Evolutionary conservation across 306 rosid genomes (phyloP), one percentile per base, ranked within the genome.

Genomic region (Morella rubra): DNA sequence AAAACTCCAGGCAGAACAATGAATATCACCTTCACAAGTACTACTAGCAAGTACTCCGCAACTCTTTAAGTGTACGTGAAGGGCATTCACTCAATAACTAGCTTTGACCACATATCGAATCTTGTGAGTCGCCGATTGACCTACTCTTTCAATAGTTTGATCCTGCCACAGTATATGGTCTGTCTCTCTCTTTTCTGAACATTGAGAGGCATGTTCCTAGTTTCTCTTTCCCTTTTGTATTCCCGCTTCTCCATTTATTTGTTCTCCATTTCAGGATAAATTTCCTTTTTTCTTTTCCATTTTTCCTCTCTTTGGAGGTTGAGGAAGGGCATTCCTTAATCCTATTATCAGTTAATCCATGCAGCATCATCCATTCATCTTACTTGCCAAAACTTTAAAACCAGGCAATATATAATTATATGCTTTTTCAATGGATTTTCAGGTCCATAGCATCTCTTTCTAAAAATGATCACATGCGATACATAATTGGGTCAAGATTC

Each of bases 1-100:
- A 82, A 79, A 60, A 66, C 55, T 71, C 49, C 66, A 52, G 52
- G 64, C n/a, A 67, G 45, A 59, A 27, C 10, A 75, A 24, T 50
- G 52, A 72, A 64, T 67, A 44, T 60, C n/a, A 12, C 46, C 18
- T 18, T 42, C 71, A 65, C 4, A 4, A 42, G 42, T 65, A 42
- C 20, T 16, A 8, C 24, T 61, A 73, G 55, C 22, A 49, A 24
- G 76, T 60, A 60, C 67, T 27, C 44, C n/a, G 12, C 68, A 81
- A 72, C 53, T 9, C 73, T 32, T 50, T 16, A 20, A n/a, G 65
- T 76, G 46, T 73, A 15, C n/a, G 7, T 16, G 18, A 65, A 66
- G 69, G 67, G 71, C 53, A 59, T 69, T 71, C 18, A 5, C 50
- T 41, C 14, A 65, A 24, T 8, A 65, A 65, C 71, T 16, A 24